phyloP scores from a whole-genome alignment of 2,329 filamentous ascomycete species.

The Remersonia thermophila region DNA sequence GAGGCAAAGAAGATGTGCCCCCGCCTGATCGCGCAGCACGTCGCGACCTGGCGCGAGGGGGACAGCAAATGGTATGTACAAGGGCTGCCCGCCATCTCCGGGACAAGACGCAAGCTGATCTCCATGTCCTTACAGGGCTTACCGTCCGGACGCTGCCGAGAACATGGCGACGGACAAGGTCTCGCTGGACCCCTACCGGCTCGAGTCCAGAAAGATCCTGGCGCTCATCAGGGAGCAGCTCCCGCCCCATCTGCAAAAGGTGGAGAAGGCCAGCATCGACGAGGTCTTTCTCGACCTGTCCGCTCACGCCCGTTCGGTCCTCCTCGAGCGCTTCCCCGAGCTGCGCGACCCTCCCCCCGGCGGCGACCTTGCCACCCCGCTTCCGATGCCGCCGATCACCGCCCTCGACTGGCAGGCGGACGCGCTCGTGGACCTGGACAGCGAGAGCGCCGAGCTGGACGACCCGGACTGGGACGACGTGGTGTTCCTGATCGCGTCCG shows the following conservation, averaged over 20 bases:
- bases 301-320: conserved; percentile 62
- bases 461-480: conserved; percentile 97
- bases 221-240: conserved; percentile 63
- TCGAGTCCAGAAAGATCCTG: conserved; percentile 73
- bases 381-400: conserved; percentile 58
- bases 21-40: conserved; percentile 74
- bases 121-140: conserved; percentile 40
- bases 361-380: conserved; percentile 49
- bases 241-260: conserved; percentile 51
- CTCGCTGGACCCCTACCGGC: conserved; percentile 80
- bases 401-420: conserved; percentile 76
- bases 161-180: conserved; percentile 87
- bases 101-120: neutral
- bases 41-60: conserved; percentile 88
- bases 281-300: conserved; percentile 93
- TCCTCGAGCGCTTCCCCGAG: conserved; percentile 68
- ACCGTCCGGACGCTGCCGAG: conserved; percentile 66
- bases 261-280: conserved; percentile 92
- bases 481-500: conserved; percentile 71
- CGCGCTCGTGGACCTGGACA: conserved; percentile 67
- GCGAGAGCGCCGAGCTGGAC: conserved; percentile 57
- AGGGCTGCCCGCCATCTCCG: too few species aligned
- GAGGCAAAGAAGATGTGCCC: conserved; percentile 86
- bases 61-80: conserved; percentile 57
- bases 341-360: conserved; percentile 55